Base-by-base conservation (phyloP, 2,329 filamentous ascomycete species). In the Fusarium mangiferae region DNA sequence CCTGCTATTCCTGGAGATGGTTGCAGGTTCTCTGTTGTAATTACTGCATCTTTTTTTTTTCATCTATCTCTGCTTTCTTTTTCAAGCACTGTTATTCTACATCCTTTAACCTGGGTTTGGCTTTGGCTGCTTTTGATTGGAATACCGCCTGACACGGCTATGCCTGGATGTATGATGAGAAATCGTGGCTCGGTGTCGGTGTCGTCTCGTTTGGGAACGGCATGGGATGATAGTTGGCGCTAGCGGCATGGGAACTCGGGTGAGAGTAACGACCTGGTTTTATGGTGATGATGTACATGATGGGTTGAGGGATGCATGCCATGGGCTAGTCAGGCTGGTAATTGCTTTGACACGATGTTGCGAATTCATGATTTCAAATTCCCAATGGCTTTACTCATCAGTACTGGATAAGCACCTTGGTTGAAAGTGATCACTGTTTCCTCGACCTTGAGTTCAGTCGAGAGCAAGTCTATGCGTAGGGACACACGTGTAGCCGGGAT, bases 311-410 rank as follows among this genome's bases (percentile, higher is more conserved):
- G 51, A 33, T 49, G 56, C 59, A 33, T 46, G 56, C 59, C 36
- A 61, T 62, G 62, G 58, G 62, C 44, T 65, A 66, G 61, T 58
- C 58, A 64, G 66, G 54, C 68, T 66, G 61, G 66, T 77, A 52
- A 62, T 77, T 77, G 69, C 58, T 66, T 73, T 73, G 72, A 71
- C 66, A 66, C 55, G 64, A 72, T 45, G 61, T 48, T 68, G 49
- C 63, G 61, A 75, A 54, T 74, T 64, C 60, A 75, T 66, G 63
- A 75, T 75, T 69, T 68, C 44, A 58, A 68, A 36, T 51, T 70
- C 52, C 30, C 35, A 46, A 14, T 33, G 30, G 41, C 48, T 38
- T 33, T 22, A 35, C 33, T 59, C 12, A 20, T 66, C 48, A 33
- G 46, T 24, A 24, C n/a, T 26, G n/a, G 17, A 39, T 44, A 22